Conservation (phyloP, 768 basidiomycete genomes). For the Tephrocybe sp. region DNA sequence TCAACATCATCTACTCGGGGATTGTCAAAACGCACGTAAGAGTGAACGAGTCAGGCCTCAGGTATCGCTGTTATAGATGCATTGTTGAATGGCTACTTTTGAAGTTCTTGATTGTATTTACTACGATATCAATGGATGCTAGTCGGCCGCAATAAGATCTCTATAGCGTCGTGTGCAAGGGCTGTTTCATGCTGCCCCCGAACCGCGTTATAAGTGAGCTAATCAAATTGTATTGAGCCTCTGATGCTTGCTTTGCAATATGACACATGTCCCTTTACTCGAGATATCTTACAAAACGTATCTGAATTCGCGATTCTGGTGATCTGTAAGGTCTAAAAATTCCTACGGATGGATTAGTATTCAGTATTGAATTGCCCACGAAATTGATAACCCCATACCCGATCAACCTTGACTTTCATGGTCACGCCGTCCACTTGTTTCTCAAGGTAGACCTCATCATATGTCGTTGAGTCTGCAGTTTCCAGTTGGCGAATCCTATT, state of each 20-base stretch:
- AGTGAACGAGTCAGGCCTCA: too few species aligned
- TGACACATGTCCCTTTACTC: background rate
- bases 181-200: too few species aligned
- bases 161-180: too few species aligned
- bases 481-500: constrained; percentile 64
- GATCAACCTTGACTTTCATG: constrained; percentile 58
- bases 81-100: too few species aligned
- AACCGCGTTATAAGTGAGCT: too few species aligned
- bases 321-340: constrained; percentile 72
- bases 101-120: too few species aligned
- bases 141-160: too few species aligned
- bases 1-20: constrained; percentile 9
- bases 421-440: constrained; percentile 48
- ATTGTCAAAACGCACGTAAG: constrained; percentile 1
- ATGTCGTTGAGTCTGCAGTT: constrained; percentile 45
- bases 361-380: background rate
- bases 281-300: constrained; percentile 53
- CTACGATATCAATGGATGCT: too few species aligned
- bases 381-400: constrained; percentile 40
- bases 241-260: too few species aligned
- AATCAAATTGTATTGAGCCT: too few species aligned
- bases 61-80: too few species aligned
- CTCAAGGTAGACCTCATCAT: constrained; percentile 63
- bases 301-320: constrained; percentile 69
- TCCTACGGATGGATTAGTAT: constrained; percentile 36